A percentile compares a stretch with the other conserved stretches of the same genome.
These are phyloP conservation scores for Fusarium proliferatum DNA, from an alignment of 2,329 filamentous ascomycete genomes.

Conservation along the genomic window DNA sequence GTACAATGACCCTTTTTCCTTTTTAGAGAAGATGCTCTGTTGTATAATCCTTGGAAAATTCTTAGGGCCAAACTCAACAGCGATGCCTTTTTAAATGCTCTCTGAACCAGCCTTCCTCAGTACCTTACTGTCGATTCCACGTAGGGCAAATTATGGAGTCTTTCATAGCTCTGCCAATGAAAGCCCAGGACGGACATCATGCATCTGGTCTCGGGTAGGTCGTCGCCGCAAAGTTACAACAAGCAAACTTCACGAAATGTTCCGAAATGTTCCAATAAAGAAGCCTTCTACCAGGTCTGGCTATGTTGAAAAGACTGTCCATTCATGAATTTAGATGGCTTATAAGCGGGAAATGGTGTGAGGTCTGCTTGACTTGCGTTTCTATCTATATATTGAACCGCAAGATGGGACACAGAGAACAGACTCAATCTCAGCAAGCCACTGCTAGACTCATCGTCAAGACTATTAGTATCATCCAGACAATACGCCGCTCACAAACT, in stretches of 20 bases:
- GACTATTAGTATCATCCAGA: too few relatives aligned
- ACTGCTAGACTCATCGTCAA: too few relatives aligned
- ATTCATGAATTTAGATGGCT: too few relatives aligned
- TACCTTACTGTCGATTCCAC: too few relatives aligned
- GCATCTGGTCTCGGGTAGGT: neutral
- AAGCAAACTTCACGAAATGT: neutral
- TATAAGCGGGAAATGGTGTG: rapidly evolving
- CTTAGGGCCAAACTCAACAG: too few relatives aligned
- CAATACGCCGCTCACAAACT: too few relatives aligned
- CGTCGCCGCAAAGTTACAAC: neutral
- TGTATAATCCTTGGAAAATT: neutral
- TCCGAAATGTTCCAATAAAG: neutral
- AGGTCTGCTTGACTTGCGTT: neutral
- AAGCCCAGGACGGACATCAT: too few relatives aligned
- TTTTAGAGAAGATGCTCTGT: neutral
- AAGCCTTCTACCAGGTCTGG: neutral
- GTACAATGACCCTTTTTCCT: neutral
- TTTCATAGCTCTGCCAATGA: neutral
- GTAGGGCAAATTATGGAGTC: neutral
- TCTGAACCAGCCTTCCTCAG: too few relatives aligned
- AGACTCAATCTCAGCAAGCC: too few relatives aligned
- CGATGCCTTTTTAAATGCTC: too few relatives aligned
- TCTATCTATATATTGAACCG: too few relatives aligned
- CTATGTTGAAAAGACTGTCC: rapidly evolving
- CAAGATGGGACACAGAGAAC: too few relatives aligned